Conservation (phyloP, 768 basidiomycete genomes). For the Cyclocybe aegerita region DNA sequence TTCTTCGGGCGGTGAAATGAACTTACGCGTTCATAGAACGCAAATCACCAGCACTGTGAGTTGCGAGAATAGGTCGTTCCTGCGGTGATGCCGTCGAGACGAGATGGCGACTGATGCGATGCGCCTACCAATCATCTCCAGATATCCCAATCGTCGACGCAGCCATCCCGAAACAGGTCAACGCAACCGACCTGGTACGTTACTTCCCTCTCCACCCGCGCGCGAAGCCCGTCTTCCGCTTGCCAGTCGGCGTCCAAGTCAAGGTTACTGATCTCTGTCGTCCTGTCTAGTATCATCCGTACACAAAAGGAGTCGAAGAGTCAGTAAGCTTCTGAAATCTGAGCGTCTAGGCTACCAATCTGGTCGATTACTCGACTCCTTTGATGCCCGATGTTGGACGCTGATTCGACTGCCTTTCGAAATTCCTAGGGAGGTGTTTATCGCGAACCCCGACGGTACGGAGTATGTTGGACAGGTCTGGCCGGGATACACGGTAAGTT, state of each 20-base stretch:
- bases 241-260: neutral
- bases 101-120: constrained; percentile 3
- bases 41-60: constrained; percentile 18
- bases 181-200: constrained; percentile 62
- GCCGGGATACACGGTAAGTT: constrained; percentile 67
- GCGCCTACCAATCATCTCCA: constrained; percentile 17
- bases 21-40: constrained; percentile 1
- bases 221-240: neutral
- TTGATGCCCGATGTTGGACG: constrained; percentile 9
- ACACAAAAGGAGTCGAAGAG: constrained; percentile 59
- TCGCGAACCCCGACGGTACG: constrained; percentile 74
- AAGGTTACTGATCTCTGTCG: constrained; percentile 1
- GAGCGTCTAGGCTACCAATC: neutral
- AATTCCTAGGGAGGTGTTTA: constrained; percentile 55
- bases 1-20: too few relatives aligned
- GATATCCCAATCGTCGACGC: constrained; percentile 75
- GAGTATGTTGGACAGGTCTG: constrained; percentile 76
- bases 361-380: neutral
- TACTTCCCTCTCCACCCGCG: neutral
- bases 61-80: constrained; percentile 25
- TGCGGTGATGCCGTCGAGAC: constrained; percentile 3
- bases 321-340: constrained; percentile 28
- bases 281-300: constrained; percentile 59
- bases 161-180: constrained; percentile 55
- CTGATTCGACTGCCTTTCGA: constrained; percentile 2